Percentiles rank a stretch among this genome's conserved stretches.
Evolutionary conservation across 2,329 filamentous ascomycete species (phyloP).

Genomic region (Fusarium concolor): DNA sequence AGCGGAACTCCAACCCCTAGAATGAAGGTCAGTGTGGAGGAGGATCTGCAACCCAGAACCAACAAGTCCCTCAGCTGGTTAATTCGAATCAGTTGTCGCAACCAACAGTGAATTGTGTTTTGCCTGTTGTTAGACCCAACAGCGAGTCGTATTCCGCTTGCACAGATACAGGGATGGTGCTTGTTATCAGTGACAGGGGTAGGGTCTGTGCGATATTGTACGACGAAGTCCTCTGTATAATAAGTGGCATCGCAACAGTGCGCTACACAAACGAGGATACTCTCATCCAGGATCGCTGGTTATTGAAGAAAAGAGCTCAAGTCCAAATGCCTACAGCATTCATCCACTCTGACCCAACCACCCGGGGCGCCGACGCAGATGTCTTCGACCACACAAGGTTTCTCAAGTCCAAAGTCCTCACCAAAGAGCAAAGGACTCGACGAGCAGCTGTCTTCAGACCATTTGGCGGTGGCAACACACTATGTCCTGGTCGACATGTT

Average conservation of each 20-base stretch:
- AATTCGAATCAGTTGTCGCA: not conserved
- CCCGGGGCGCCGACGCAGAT: constrained; percentile 32
- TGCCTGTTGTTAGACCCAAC: not conserved
- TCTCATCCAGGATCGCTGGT: constrained; percentile 19
- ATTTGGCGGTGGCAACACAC: constrained; percentile 34
- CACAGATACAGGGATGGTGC: no score
- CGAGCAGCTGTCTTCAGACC: constrained; percentile 33
- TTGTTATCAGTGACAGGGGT: no score
- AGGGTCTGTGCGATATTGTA: no score
- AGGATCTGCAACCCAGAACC: constrained; percentile 1
- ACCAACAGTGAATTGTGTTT: not conserved
- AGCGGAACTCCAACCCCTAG: not conserved
- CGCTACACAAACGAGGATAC: constrained; percentile 39
- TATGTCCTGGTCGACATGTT: constrained; percentile 36
- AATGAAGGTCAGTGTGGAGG: not conserved
- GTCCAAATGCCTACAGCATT: constrained; percentile 41
- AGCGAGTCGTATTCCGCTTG: no score
- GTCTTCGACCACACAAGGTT: constrained; percentile 37
- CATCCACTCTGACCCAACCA: constrained; percentile 33
- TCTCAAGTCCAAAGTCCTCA: constrained; percentile 13
- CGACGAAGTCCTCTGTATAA: constrained; percentile 36
- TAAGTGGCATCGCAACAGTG: constrained; percentile 36
- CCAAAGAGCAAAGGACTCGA: constrained; percentile 28
- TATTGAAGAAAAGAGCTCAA: constrained; percentile 37
- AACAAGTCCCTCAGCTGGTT: constrained; percentile 10